phyloP scores from a whole-genome alignment of 768 basidiomycete genomes.

The Trichaptum fuscoviolaceum region DNA sequence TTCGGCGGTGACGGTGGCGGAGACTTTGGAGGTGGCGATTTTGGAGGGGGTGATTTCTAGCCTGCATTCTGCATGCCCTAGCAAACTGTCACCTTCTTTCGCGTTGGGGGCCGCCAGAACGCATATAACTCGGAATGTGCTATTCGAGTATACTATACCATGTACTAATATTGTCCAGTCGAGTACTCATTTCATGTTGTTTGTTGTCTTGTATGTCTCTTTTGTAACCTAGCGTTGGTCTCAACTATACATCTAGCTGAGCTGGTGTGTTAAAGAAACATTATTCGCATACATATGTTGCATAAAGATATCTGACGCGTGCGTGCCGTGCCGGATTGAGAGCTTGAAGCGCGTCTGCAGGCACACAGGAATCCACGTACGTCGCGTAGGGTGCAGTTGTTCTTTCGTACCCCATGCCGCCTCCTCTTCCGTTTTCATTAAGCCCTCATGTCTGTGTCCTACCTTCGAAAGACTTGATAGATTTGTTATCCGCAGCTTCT shows the following conservation, averaged over 20 bases:
- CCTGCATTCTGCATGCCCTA: neutral
- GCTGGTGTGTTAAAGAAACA: no score
- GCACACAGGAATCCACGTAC: neutral
- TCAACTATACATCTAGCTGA: no score
- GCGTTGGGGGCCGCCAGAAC: neutral
- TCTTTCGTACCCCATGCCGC: slow-evolving; percentile 32
- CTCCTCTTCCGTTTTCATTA: slow-evolving; percentile 62
- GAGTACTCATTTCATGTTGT: no score
- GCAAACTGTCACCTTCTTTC: neutral
- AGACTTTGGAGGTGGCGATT: slow-evolving; percentile 20
- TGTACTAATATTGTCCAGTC: no score
- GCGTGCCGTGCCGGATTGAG: neutral
- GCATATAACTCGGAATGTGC: neutral
- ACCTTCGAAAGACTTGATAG: slow-evolving; percentile 62
- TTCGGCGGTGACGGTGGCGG: slow-evolving; percentile 19
- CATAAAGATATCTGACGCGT: neutral
- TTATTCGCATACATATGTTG: no score
- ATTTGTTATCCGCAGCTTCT: slow-evolving; percentile 50
- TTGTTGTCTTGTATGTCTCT: no score
- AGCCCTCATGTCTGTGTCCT: slow-evolving; percentile 78
- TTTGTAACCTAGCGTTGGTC: no score
- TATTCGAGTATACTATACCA: no score
- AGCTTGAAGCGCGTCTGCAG: neutral
- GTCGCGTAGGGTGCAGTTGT: neutral
- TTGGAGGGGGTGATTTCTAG: slow-evolving; percentile 19